These are phyloP conservation scores for Acacia acuminata DNA, from an alignment of 306 rosid genomes.

Conservation along the genomic window DNA sequence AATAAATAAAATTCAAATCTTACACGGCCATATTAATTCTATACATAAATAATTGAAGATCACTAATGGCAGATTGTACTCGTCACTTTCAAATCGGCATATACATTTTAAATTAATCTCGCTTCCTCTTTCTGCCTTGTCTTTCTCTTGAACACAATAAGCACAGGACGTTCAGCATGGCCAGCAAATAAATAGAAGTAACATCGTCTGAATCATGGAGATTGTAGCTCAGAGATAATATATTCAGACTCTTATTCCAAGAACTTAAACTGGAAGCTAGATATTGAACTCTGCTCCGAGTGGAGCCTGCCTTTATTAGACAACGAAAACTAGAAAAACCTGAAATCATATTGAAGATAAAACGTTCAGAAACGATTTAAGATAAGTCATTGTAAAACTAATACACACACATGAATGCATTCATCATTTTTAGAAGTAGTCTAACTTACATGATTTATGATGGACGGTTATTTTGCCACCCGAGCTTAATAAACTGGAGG, in stretches of 20 bases:
- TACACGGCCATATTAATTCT: constrained; percentile 42
- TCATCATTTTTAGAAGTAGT: not conserved
- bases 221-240: constrained; percentile 30
- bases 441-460: constrained; percentile 63
- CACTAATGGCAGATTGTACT: constrained; percentile 37
- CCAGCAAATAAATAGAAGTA: constrained; percentile 52
- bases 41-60: constrained; percentile 47
- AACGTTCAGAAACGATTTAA: constrained; percentile 17
- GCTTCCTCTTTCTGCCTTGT: constrained; percentile 41
- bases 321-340: constrained; percentile 65
- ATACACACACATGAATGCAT: not conserved
- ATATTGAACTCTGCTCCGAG: constrained; percentile 42
- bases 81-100: constrained; percentile 39
- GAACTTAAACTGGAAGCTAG: constrained; percentile 53
- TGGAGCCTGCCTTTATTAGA: constrained; percentile 72
- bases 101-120: constrained; percentile 36
- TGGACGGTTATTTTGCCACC: not conserved
- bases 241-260: constrained; percentile 62
- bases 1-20: constrained; percentile 51
- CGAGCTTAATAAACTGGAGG: constrained; percentile 53
- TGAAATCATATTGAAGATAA: constrained; percentile 31
- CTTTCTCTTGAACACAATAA: constrained; percentile 42
- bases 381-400: not conserved
- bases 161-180: constrained; percentile 52
- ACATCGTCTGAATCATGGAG: constrained; percentile 39